Evolutionary conservation across 805 yeast species (phyloP), one percentile per base, ranked within the genome.

Genomic region (Metahyphopichia silvanorum): DNA sequence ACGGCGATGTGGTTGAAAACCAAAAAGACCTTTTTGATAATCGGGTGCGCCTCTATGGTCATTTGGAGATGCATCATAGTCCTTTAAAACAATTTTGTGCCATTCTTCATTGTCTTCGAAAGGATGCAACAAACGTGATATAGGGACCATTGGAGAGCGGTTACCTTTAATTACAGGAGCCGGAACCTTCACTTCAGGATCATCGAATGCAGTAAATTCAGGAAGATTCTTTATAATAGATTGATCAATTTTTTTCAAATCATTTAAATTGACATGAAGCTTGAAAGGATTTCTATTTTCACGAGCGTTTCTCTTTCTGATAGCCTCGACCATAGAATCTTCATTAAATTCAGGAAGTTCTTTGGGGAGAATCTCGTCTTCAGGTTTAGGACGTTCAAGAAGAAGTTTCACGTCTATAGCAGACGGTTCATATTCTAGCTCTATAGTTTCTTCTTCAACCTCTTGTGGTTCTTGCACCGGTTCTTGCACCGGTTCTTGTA

Each of bases 81-180:
- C 60, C 35, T 74, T 73, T 33, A 77, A 63, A 3, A 81, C 56
- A 32, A 75, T 51, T 55, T 82, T 74, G 50, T 67, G 71, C 82
- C 82, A 85, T 16, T 62, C 69, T 20, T 73, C 76, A 33, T 81
- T 85, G 19, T 71, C 77, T 35, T 83, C 88, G 31, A 66, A 53
- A 6, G 87, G 83, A 24, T 78, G 70, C 31, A 82, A 56, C 33
- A 86, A 62, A 33, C 84, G 76, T 0, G 91, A 82, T 5, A 82
- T 74, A 2, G 87, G 79, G 3, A 76, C 72, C 30, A 64, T 51
- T 2, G 66, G 52, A 3, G 49, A 36, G 18, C 58, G 57, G 4
- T 47, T 57, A 2, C 68, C 55, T 33, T 49, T 43, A 21, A 47
- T 34, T 3, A 52, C 40, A n/a, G 55, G 50, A 6, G 48, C 36